Evolutionary conservation across 73 alveolate species (phyloP).

Genomic region (Paramecium caudatum): DNA sequence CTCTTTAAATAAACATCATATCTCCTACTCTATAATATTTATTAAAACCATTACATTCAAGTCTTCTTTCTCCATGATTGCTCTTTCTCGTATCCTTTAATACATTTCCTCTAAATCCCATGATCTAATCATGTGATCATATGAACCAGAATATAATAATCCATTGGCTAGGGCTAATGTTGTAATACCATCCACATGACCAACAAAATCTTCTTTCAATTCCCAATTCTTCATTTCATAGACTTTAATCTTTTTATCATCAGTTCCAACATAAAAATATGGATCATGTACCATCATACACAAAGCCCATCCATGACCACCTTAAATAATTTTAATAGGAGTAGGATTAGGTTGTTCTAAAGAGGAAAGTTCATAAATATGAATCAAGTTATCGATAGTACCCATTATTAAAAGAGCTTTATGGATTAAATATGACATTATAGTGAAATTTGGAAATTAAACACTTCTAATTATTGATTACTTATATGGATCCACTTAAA

Average conservation of each 20-base stretch:
- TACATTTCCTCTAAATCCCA: slow-evolving; percentile 86
- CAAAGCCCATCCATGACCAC: slow-evolving; percentile 82
- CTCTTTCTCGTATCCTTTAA: slow-evolving; percentile 84
- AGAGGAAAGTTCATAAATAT: not conserved
- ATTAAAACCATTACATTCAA: slow-evolving; percentile 44
- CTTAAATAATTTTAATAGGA: slow-evolving; percentile 30
- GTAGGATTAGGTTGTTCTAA: slow-evolving; percentile 29
- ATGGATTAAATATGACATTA: slow-evolving; percentile 14
- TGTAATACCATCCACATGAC: slow-evolving; percentile 90
- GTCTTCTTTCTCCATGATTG: slow-evolving; percentile 84
- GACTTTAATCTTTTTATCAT: slow-evolving; percentile 82
- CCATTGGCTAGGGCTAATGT: slow-evolving; percentile 85
- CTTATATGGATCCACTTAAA: slow-evolving; percentile 34
- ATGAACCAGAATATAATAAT: slow-evolving; percentile 84
- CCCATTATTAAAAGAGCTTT: slow-evolving; percentile 22
- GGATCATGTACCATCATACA: slow-evolving; percentile 78
- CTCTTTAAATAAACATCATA: slow-evolving; percentile 75
- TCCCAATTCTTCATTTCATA: slow-evolving; percentile 83
- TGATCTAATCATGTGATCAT: slow-evolving; percentile 23
- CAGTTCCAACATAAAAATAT: slow-evolving; percentile 82
- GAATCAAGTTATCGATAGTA: slow-evolving; percentile 48
- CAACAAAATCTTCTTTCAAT: slow-evolving; percentile 80
- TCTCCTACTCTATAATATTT: slow-evolving; percentile 38
- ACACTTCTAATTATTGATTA: slow-evolving; percentile 38
- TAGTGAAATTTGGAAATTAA: slow-evolving; percentile 39